phyloP scores from a whole-genome alignment of 805 yeast genomes.

The Candida incommunis region DNA sequence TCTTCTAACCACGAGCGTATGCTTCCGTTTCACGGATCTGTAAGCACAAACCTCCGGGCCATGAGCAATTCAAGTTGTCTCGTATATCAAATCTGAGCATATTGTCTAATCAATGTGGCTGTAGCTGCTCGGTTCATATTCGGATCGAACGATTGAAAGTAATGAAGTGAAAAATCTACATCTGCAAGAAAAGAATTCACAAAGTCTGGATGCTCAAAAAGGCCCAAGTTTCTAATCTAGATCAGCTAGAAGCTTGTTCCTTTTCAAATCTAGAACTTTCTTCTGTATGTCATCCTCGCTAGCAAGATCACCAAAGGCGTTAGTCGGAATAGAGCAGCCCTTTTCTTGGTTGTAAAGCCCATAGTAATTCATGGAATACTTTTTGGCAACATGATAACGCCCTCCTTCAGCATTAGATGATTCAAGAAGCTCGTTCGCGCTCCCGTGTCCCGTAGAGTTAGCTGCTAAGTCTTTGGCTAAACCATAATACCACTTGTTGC shows the following conservation, averaged over 20 bases:
- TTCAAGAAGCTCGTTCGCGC: background rate
- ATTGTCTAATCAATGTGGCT: too few species aligned
- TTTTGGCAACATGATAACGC: background rate
- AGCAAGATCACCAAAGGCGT: slow-evolving; percentile 11
- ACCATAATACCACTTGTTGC: background rate
- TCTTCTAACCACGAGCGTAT: too few species aligned
- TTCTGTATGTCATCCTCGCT: slow-evolving; percentile 43
- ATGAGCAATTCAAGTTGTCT: too few species aligned
- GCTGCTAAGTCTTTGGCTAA: background rate
- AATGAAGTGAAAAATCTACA: too few species aligned
- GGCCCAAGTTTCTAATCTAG: too few species aligned
- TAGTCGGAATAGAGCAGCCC: background rate
- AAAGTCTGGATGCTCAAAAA: too few species aligned
- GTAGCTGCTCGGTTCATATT: too few species aligned
- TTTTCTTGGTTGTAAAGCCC: slow-evolving; percentile 1
- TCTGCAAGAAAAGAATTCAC: too few species aligned
- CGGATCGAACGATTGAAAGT: too few species aligned
- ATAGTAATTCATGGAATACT: background rate
- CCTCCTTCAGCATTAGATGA: background rate
- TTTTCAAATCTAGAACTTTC: background rate
- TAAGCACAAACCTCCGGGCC: too few species aligned
- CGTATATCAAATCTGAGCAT: too few species aligned
- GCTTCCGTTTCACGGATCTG: too few species aligned
- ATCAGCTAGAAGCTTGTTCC: background rate
- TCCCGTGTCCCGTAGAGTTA: background rate